Conservation (phyloP, 768 basidiomycete genomes). For the Saitozyma podzolica region DNA sequence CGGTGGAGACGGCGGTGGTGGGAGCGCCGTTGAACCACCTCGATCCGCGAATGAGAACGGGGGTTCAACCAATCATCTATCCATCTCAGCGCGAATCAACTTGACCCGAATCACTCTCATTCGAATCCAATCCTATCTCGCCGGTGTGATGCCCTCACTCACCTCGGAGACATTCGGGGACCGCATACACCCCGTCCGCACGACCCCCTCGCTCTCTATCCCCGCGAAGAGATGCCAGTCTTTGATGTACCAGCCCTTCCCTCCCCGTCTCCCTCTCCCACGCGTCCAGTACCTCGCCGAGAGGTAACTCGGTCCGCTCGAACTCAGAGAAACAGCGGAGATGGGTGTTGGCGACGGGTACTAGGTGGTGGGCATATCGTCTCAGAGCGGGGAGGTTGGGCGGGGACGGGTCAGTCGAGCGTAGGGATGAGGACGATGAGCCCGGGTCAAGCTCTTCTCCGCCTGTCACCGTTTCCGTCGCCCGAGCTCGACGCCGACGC, state of each 20-base stretch:
- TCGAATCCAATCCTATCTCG: no score
- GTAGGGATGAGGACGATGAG: no score
- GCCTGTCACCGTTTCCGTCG: no score
- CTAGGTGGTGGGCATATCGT: slow-evolving; percentile 38
- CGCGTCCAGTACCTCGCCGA: slow-evolving; percentile 43
- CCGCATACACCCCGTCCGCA: slow-evolving; percentile 42
- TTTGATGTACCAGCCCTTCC: slow-evolving; percentile 46
- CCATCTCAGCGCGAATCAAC: not conserved
- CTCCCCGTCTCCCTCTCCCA: slow-evolving; percentile 33
- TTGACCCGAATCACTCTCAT: no score
- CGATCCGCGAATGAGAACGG: slow-evolving; percentile 18
- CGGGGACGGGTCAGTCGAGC: not conserved
- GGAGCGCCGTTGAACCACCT: not conserved
- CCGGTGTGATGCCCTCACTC: no score
- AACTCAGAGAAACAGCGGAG: slow-evolving; percentile 46
- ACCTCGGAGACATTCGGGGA: slow-evolving; percentile 46
- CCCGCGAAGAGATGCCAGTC: slow-evolving; percentile 51
- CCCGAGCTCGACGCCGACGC: no score
- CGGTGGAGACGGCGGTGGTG: no score
- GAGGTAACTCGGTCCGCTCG: slow-evolving; percentile 35
- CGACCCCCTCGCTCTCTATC: slow-evolving; percentile 37
- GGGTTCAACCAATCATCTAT: slow-evolving; percentile 49
- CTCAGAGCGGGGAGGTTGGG: slow-evolving; percentile 30
- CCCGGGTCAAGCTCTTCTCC: no score
- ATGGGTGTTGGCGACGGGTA: slow-evolving; percentile 44